Conservation (phyloP, 805 yeast genomes). For the Ogataea thermomethanolica region DNA sequence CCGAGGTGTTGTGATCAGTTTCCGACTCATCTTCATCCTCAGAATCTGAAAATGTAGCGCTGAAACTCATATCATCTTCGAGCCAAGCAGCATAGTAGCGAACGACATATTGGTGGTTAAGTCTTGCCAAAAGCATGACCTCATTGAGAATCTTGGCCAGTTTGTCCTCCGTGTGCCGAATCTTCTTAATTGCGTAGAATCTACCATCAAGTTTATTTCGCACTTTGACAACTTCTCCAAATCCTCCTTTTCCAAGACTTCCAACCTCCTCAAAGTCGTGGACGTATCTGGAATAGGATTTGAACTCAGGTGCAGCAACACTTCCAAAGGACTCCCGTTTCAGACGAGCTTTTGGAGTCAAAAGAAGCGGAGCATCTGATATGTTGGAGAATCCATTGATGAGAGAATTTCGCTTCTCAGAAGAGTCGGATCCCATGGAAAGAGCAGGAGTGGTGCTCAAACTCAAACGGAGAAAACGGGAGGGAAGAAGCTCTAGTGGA, state of each 20-base stretch:
- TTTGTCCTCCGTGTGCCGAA: constrained; percentile 76
- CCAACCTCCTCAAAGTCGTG: constrained; percentile 95
- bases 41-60: constrained; percentile 14
- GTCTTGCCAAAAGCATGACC: constrained; percentile 84
- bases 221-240: constrained; percentile 98
- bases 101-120: constrained; percentile 94
- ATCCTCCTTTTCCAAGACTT: constrained; percentile 89
- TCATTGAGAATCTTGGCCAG: constrained; percentile 82
- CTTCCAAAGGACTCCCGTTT: constrained; percentile 31
- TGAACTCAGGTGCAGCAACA: constrained; percentile 18
- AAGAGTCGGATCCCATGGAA: constrained; percentile 5
- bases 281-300: constrained; percentile 65
- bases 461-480: constrained; percentile 75
- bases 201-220: constrained; percentile 91
- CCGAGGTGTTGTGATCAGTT: constrained; percentile 29
- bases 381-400: constrained; percentile 21
- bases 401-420: background rate
- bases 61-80: constrained; percentile 55
- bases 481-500: constrained; percentile 81
- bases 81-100: constrained; percentile 97
- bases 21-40: constrained; percentile 25
- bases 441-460: constrained; percentile 37
- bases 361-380: constrained; percentile 16
- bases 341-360: constrained; percentile 9
- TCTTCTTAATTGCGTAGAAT: constrained; percentile 90